Percentiles rank a stretch among this genome's conserved stretches.
Conservation (phyloP, 2,329 filamentous ascomycete genomes). For the Diaporthe nobilis region DNA sequence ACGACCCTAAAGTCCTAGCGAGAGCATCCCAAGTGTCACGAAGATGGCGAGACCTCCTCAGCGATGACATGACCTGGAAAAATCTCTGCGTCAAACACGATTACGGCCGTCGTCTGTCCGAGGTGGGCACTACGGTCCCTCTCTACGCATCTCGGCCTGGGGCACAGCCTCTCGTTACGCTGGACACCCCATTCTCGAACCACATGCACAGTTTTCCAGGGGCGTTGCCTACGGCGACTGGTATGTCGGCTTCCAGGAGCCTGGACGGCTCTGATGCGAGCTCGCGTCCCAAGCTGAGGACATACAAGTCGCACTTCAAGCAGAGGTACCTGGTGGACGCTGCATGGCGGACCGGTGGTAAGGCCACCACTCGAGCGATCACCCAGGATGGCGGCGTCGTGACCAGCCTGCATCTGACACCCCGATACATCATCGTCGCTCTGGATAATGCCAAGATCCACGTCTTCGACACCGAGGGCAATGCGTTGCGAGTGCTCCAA, state of each 20-base stretch:
- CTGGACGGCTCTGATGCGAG: constrained; percentile 64
- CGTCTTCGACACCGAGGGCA: constrained; percentile 93
- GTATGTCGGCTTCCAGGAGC: constrained; percentile 62
- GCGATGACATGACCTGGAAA: constrained; percentile 98
- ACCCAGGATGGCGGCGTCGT: constrained; percentile 98
- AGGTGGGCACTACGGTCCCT: constrained; percentile 57
- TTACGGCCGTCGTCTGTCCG: constrained; percentile 76
- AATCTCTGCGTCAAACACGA: constrained; percentile 96
- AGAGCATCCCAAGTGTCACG: constrained; percentile 96
- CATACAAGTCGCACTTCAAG: constrained; percentile 98
- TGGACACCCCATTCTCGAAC: constrained; percentile 50
- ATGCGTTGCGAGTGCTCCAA: constrained; percentile 88
- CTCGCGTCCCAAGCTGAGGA: constrained; percentile 76
- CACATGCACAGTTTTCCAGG: constrained; percentile 60
- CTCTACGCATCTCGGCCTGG: constrained; percentile 50
- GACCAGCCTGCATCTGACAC: constrained; percentile 92
- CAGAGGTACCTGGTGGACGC: constrained; percentile 97
- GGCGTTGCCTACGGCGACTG: constrained; percentile 54
- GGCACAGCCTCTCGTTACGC: constrained; percentile 52
- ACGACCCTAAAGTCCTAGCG: constrained; percentile 94
- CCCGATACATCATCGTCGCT: constrained; percentile 97
- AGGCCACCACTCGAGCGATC: constrained; percentile 86
- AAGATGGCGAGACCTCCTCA: constrained; percentile 92
- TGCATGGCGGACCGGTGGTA: constrained; percentile 94
- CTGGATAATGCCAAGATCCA: constrained; percentile 99